Percentiles rank a stretch among this genome's conserved stretches.
These are phyloP conservation scores for Candida silvatica DNA, from an alignment of 805 yeast genomes.

Conservation along the genomic window DNA sequence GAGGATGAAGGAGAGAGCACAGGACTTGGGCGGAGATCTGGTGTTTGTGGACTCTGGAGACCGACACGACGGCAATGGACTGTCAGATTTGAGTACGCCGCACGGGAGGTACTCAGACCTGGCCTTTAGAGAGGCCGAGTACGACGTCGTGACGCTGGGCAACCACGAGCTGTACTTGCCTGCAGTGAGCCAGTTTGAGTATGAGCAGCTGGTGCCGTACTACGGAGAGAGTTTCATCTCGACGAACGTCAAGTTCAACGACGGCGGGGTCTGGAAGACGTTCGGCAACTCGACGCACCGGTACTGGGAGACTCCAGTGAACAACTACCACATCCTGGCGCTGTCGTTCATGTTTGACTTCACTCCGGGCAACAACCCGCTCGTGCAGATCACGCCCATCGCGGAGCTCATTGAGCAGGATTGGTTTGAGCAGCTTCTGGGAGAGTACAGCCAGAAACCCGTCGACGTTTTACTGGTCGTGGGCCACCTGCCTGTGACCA, in stretches of 20 bases:
- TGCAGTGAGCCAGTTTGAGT: slow-evolving; percentile 60
- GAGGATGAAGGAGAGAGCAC: slow-evolving; percentile 31
- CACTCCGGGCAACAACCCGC: slow-evolving; percentile 42
- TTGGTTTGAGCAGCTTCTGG: slow-evolving; percentile 55
- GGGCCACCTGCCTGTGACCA: slow-evolving; percentile 72
- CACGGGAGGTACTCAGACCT: slow-evolving; percentile 58
- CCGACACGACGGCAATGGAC: slow-evolving; percentile 90
- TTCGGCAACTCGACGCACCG: slow-evolving; percentile 61
- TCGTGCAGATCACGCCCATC: slow-evolving; percentile 58
- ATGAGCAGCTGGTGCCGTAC: slow-evolving; percentile 44
- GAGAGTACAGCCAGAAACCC: slow-evolving; percentile 23
- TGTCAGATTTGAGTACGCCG: slow-evolving; percentile 69
- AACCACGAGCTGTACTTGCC: slow-evolving; percentile 82
- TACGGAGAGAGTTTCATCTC: slow-evolving; percentile 61
- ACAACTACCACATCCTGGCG: slow-evolving; percentile 45
- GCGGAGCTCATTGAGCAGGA: slow-evolving; percentile 39
- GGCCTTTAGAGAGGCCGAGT: slow-evolving; percentile 55
- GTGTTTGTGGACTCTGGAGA: slow-evolving; percentile 85
- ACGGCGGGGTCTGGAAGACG: slow-evolving; percentile 39
- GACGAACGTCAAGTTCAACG: slow-evolving; percentile 59
- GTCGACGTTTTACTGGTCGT: slow-evolving; percentile 63
- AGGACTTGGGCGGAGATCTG: slow-evolving; percentile 45
- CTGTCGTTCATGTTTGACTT: slow-evolving; percentile 80
- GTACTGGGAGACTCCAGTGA: slow-evolving; percentile 55
- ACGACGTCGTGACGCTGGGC: slow-evolving; percentile 78